A percentile compares a stretch with the other conserved stretches of the same genome.
phyloP scores from a whole-genome alignment of 345 rosid genomes.

The Aegle marmelos region DNA sequence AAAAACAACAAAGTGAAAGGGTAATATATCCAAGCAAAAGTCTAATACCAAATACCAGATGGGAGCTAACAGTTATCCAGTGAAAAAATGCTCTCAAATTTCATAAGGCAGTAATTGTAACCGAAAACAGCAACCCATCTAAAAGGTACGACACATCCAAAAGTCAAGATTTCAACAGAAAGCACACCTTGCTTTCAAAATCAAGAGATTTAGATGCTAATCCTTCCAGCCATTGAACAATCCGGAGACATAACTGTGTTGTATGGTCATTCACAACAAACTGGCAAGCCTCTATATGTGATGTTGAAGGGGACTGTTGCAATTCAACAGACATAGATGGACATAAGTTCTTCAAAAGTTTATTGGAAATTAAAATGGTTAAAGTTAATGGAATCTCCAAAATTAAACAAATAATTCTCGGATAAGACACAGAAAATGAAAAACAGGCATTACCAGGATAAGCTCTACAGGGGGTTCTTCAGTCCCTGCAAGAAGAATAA shows the following conservation, averaged over 20 bases:
- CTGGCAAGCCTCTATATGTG: slow-evolving; percentile 93
- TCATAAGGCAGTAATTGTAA: background rate
- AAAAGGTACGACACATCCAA: slow-evolving; percentile 1
- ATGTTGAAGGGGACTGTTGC: slow-evolving; percentile 77
- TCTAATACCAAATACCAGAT: background rate
- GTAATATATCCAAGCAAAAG: background rate
- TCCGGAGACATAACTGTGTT: slow-evolving; percentile 90
- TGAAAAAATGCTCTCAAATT: background rate
- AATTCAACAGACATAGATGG: slow-evolving; percentile 16
- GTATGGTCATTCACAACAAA: slow-evolving; percentile 83
- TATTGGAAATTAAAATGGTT: background rate
- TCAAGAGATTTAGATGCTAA: slow-evolving; percentile 95
- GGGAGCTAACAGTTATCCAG: background rate
- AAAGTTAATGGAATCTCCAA: background rate
- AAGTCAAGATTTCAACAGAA: slow-evolving; percentile 11
- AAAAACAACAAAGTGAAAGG: background rate
- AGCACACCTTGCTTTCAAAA: slow-evolving; percentile 80
- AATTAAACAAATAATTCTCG: background rate
- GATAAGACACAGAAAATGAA: slow-evolving; percentile 8
- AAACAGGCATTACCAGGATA: slow-evolving; percentile 44
- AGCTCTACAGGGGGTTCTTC: slow-evolving; percentile 70
- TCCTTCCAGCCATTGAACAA: slow-evolving; percentile 94
- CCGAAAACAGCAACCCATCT: background rate
- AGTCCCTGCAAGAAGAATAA: slow-evolving; percentile 58
- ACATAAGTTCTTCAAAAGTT: slow-evolving; percentile 4